Evolutionary conservation across 225 moss, liverwort and hornwort species (phyloP).

Genomic region (Pseudoscleropodium purum): DNA sequence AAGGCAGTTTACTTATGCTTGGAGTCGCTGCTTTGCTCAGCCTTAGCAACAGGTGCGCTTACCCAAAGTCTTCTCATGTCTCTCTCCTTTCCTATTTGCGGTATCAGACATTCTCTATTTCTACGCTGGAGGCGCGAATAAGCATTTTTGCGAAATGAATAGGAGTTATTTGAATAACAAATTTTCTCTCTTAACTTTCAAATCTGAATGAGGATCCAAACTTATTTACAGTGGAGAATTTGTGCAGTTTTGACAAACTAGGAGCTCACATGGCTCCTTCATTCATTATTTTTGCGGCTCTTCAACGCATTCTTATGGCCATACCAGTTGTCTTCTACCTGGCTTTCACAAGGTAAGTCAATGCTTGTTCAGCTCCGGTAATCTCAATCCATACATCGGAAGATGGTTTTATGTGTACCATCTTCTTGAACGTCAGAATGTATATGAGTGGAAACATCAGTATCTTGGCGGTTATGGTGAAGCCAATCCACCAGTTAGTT

Average conservation of each 20-base stretch:
- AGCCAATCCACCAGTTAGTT: not conserved
- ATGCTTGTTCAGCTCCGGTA: not conserved
- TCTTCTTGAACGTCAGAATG: not conserved
- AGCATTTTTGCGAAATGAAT: not conserved
- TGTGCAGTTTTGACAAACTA: conserved; percentile 41
- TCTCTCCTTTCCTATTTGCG: not conserved
- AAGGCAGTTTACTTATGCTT: conserved; percentile 43
- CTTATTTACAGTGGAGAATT: not conserved
- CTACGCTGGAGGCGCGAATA: not conserved
- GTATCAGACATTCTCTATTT: not conserved
- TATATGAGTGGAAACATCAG: not conserved
- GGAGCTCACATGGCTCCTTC: conserved; percentile 44
- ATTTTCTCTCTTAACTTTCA: not conserved
- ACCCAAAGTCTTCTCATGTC: not conserved
- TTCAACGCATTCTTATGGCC: conserved; percentile 42
- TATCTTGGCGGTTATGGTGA: not conserved
- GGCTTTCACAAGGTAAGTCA: conserved; percentile 16
- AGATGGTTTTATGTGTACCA: not conserved
- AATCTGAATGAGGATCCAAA: not conserved
- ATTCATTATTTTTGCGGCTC: conserved; percentile 35
- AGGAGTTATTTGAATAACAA: not conserved
- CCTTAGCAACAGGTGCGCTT: conserved; percentile 30
- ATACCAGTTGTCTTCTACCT: conserved; percentile 36
- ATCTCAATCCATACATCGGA: not conserved
- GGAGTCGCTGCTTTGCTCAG: conserved; percentile 42